Base-by-base conservation (phyloP, 176 grass and related monocot species). In the Zoysia pacifica region DNA sequence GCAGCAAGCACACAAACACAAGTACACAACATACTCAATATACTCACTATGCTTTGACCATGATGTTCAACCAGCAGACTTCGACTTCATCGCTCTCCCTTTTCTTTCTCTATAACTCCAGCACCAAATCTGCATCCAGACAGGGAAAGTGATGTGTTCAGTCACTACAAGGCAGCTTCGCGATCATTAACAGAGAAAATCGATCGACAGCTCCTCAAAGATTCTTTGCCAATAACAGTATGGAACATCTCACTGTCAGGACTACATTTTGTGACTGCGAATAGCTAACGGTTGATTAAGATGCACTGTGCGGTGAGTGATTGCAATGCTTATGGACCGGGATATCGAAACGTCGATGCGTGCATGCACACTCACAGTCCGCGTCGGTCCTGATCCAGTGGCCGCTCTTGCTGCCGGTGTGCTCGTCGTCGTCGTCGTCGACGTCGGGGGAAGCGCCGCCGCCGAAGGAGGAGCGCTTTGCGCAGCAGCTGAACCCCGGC, bases 321-420 rank as follows among this genome's bases (percentile, higher is more conserved):
- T 75, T 81, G 72, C 56, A 77, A 75, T 20, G 71, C 61, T 48
- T 63, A 69, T 64, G 63, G 70, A 63, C 15, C 11, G 39, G 11
- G 58, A 75, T 38, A 35, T 7, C 1, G 40, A 60, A 54, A 79
- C 18, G 76, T 20, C 4, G 61, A 65, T 6, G 35, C 4, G 28
- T 42, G 19, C 36, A 11, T 62, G 54, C 36, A 43, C 10, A 90
- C 92, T 94, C 86, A 99, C 97, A 99, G 62, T 99, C 97, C 56
- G 93, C 90, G 74, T 99, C 97, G 45, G 93, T 96, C 81, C 88
- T 99, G 86, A 99, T 93, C 97, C 97, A 99, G 83, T 96, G 90
- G 48, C 85, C 97, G 7, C 88, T 85, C 80, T 89, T 95, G 77
- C 46, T 73, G 70, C 72, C 82, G 43, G 69, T 88, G 15, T 83